Evolutionary conservation across 495 filamentous ascomycete species (phyloP), one percentile per base, ranked within the genome.

Genomic region (Apodospora peruviana): DNA sequence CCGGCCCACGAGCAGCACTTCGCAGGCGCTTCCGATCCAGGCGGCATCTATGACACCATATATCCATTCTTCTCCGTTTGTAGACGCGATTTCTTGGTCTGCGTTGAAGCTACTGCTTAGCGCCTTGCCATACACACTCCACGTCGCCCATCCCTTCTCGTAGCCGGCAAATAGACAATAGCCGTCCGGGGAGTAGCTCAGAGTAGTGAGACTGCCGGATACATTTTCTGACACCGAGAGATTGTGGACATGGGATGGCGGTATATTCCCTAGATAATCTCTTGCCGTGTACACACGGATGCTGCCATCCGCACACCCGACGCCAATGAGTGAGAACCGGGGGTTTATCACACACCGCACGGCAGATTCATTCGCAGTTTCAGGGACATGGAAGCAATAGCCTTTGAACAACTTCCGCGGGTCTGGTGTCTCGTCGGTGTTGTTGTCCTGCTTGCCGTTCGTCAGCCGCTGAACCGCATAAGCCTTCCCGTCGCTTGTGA

Each of bases 91-190:
- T 16, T 68, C 65, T 12, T 67, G 66, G 56, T 95, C 86, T 3
- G 81, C 72, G 11, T 73, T 69, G 60, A 96, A 97, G 60, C 88
- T 95, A 49, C 78, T 87, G 17, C 83, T 86, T 11, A 87, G 81
- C 3, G 84, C 77, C 64, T 96, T 96, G 17, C 94, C 94, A 66
- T 90, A 99, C 5, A 96, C 94, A 64, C 91, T 96, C 90, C 90
- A 97, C 27, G 82, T 90, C 12, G 84, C 86, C 94, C 94, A 99
- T 11, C 94, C 94, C 51, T 81, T 82, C 52, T 94, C 86, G 60
- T 90, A 97, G 19, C 93, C 94, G 35, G 86, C 90, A 66, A 99
- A 95, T 3, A 97, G 77, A 59, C 91, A 95, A 61, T 97, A 96
- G 32, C 94, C 94, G 61, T 99, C 94, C 0, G 93, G 88, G 9